Percentiles rank a stretch among this genome's conserved stretches.
phyloP scores from a whole-genome alignment of 2,329 filamentous ascomycete species.

The Xylogone sp. region DNA sequence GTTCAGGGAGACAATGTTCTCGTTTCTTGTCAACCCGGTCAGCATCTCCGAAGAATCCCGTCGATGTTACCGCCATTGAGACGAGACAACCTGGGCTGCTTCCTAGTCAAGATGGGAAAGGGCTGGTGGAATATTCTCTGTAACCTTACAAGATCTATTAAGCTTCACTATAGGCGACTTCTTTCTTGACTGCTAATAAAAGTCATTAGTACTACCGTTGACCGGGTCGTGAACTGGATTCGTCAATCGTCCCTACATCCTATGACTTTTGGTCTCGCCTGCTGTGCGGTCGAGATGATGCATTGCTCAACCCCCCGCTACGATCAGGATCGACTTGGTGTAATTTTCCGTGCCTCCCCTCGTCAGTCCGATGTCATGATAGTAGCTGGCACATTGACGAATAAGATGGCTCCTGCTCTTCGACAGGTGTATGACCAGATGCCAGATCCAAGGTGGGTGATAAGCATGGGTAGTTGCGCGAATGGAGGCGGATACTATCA shows the following conservation, averaged over 20 bases:
- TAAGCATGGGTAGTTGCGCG: slow-evolving; percentile 79
- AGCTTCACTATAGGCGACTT: no score
- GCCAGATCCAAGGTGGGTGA: slow-evolving; percentile 85
- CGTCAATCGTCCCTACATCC: slow-evolving; percentile 84
- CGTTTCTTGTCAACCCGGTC: no score
- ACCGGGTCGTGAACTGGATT: slow-evolving; percentile 79
- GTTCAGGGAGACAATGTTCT: no score
- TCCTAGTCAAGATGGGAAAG: no score
- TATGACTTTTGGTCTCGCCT: slow-evolving; percentile 83
- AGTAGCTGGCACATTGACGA: slow-evolving; percentile 86
- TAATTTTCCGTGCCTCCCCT: slow-evolving; percentile 86
- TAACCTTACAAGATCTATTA: no score
- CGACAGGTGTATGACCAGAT: slow-evolving; percentile 94
- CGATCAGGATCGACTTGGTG: slow-evolving; percentile 83
- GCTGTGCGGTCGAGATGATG: slow-evolving; percentile 93
- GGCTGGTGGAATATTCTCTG: no score
- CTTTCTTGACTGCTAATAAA: no score
- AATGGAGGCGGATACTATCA: slow-evolving; percentile 87
- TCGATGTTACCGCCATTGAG: no score
- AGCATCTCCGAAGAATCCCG: no score
- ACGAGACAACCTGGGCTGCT: no score
- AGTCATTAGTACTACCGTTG: slow-evolving; percentile 77
- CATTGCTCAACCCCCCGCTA: slow-evolving; percentile 82
- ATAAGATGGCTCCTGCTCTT: slow-evolving; percentile 93
- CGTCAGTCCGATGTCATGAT: slow-evolving; percentile 92